These are phyloP conservation scores for Nakataea oryzae DNA, from an alignment of 2,329 filamentous ascomycete genomes.

Conservation along the genomic window DNA sequence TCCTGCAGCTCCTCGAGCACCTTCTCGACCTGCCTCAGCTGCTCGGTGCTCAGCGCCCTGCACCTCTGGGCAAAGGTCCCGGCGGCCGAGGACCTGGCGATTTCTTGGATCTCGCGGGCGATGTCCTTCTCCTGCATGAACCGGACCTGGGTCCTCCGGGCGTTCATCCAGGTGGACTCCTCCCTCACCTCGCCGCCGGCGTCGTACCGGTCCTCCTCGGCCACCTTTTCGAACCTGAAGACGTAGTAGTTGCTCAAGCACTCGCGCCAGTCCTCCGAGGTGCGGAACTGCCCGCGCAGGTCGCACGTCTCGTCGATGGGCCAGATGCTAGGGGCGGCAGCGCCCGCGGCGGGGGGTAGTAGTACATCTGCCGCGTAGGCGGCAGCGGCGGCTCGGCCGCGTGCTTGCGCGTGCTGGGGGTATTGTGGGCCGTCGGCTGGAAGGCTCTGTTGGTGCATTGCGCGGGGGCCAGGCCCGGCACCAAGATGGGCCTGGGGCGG, in stretches of 20 bases:
- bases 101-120: not conserved
- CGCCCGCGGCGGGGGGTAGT: too few species aligned
- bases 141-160: not conserved
- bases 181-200: not conserved
- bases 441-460: not conserved
- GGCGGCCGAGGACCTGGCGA: not conserved
- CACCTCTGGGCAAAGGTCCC: not conserved
- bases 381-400: not conserved
- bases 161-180: slow-evolving; percentile 1
- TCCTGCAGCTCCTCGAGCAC: not conserved
- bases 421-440: not conserved
- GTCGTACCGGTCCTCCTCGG: not conserved
- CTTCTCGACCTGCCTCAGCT: not conserved
- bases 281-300: not conserved
- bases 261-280: not conserved
- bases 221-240: not conserved
- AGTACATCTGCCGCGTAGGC: too few species aligned
- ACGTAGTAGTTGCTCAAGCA: not conserved
- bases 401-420: not conserved
- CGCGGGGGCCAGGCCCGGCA: not conserved
- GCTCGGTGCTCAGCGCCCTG: not conserved
- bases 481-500: not conserved
- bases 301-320: not conserved
- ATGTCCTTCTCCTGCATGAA: not conserved
- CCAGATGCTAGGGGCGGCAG: too few species aligned